phyloP scores from a whole-genome alignment of 2,329 filamentous ascomycete genomes.

The Phaeomoniella chlamydospora region DNA sequence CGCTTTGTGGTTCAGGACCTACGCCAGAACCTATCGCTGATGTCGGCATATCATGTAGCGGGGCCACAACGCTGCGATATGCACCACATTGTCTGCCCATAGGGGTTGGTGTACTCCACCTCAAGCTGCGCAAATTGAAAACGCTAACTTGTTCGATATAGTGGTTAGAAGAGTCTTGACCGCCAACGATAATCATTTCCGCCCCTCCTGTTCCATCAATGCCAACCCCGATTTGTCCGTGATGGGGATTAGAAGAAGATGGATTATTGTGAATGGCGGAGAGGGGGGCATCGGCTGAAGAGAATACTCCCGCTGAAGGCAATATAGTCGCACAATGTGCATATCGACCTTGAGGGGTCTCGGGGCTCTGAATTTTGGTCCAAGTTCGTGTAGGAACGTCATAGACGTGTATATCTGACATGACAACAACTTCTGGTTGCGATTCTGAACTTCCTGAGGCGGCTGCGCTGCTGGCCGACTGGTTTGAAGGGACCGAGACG shows the following conservation, averaged over 20 bases:
- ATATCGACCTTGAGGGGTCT: constrained; percentile 84
- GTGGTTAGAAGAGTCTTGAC: constrained; percentile 93
- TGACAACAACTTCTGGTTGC: constrained; percentile 80
- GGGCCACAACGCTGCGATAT: constrained; percentile 88
- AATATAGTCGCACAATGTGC: constrained; percentile 91
- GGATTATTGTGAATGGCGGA: constrained; percentile 86
- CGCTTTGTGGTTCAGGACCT: constrained; percentile 19
- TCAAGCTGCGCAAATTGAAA: constrained; percentile 87
- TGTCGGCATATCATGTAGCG: constrained; percentile 39
- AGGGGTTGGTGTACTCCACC: constrained; percentile 82
- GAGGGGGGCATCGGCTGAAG: constrained; percentile 67
- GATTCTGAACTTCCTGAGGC: constrained; percentile 36
- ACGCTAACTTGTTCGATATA: constrained; percentile 99
- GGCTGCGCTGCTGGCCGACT: constrained; percentile 17
- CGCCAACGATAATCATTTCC: constrained; percentile 94
- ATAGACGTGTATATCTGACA: constrained; percentile 96
- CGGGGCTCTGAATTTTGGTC: constrained; percentile 68
- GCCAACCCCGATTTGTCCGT: constrained; percentile 73
- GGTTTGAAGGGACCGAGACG: constrained; percentile 28
- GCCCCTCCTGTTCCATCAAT: constrained; percentile 85
- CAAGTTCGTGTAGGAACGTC: constrained; percentile 71
- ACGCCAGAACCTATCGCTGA: constrained; percentile 28
- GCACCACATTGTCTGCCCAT: constrained; percentile 89
- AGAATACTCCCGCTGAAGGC: constrained; percentile 75
- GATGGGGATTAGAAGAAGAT: constrained; percentile 66